Evolutionary conservation across 2,329 filamentous ascomycete genomes (phyloP).

Genomic region (Penicillium sp.): DNA sequence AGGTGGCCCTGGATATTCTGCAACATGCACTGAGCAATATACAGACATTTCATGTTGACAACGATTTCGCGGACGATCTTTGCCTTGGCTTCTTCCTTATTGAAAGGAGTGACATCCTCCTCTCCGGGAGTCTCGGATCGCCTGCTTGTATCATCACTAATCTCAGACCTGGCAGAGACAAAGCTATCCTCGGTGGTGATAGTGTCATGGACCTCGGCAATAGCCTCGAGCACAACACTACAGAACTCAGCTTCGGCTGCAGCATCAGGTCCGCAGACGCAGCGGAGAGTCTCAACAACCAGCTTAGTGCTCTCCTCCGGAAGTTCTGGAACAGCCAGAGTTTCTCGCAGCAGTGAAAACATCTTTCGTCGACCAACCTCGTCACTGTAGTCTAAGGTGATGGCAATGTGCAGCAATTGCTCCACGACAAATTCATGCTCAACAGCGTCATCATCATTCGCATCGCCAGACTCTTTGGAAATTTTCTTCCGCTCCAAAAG

Average conservation of each 20-base stretch:
- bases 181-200: slow-evolving; percentile 82
- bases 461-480: slow-evolving; percentile 54
- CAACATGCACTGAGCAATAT: slow-evolving; percentile 97
- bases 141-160: slow-evolving; percentile 64
- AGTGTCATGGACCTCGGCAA: slow-evolving; percentile 94
- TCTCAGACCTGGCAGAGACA: slow-evolving; percentile 85
- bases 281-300: slow-evolving; percentile 74
- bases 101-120: slow-evolving; percentile 58
- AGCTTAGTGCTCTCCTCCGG: slow-evolving; percentile 93
- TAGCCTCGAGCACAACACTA: slow-evolving; percentile 73
- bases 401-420: slow-evolving; percentile 86
- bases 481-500: slow-evolving; percentile 44
- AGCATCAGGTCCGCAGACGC: slow-evolving; percentile 68
- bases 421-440: slow-evolving; percentile 96
- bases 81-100: slow-evolving; percentile 65
- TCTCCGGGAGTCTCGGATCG: slow-evolving; percentile 43
- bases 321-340: slow-evolving; percentile 78
- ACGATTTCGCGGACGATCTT: slow-evolving; percentile 75
- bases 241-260: slow-evolving; percentile 52
- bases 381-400: slow-evolving; percentile 94
- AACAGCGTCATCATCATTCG: slow-evolving; percentile 75
- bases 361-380: slow-evolving; percentile 94
- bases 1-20: slow-evolving; percentile 86
- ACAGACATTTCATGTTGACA: slow-evolving; percentile 96
- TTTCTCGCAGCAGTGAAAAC: slow-evolving; percentile 85